Evolutionary conservation across 2,329 filamentous ascomycete genomes (phyloP).

Genomic region (Ophiostoma sp.): DNA sequence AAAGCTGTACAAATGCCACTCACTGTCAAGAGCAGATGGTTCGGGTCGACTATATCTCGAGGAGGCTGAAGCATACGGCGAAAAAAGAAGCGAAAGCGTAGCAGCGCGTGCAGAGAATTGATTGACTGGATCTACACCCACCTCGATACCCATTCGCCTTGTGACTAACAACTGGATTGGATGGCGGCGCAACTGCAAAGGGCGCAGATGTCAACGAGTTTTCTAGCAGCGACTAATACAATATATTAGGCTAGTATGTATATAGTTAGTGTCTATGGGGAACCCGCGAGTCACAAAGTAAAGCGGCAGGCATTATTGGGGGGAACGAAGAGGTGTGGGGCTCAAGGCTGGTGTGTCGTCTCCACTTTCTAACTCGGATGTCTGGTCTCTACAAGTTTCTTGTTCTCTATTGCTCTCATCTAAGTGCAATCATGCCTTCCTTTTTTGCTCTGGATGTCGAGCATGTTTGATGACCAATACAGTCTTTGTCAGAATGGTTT

Average conservation of each 20-base stretch:
- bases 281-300: neutral
- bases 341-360: neutral
- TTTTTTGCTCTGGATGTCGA: neutral
- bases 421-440: neutral
- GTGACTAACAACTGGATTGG: neutral
- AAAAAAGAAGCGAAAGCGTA: neutral
- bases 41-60: neutral
- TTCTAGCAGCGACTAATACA: conserved; percentile 14
- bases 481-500: neutral
- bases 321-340: neutral
- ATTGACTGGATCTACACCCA: neutral
- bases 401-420: neutral
- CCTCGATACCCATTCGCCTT: neutral
- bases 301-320: conserved; percentile 3
- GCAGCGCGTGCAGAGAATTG: neutral
- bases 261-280: neutral
- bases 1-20: neutral
- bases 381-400: neutral
- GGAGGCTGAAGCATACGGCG: neutral
- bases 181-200: neutral
- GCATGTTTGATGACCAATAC: neutral
- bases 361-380: neutral
- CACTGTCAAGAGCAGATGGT: neutral
- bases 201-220: conserved; percentile 15
- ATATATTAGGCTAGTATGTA: neutral